These are phyloP conservation scores for Backusella mclennaniae DNA, from an alignment of 192 early-diverging fungal genomes.

Conservation along the genomic window DNA sequence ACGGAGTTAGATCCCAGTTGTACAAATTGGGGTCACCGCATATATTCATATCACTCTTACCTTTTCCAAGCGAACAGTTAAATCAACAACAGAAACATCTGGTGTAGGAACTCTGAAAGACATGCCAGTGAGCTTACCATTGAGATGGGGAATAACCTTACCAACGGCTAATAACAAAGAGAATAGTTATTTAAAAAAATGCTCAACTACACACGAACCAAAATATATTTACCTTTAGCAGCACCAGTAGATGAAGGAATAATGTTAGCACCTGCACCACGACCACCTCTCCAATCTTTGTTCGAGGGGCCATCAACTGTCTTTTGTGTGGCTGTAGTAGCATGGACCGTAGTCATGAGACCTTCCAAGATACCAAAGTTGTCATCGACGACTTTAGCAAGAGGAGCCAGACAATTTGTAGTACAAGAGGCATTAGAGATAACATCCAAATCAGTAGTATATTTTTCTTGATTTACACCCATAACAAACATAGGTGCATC, in stretches of 20 bases:
- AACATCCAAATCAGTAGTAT: slow-evolving; percentile 77
- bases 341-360: slow-evolving; percentile 97
- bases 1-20: background rate
- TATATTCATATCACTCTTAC: background rate
- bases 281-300: slow-evolving; percentile 95
- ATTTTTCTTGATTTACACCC: slow-evolving; percentile 93
- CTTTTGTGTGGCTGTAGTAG: slow-evolving; percentile 98
- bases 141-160: slow-evolving; percentile 90
- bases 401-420: slow-evolving; percentile 97
- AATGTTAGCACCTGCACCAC: slow-evolving; percentile 90
- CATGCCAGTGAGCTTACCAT: slow-evolving; percentile 97
- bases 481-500: slow-evolving; percentile 97
- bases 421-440: slow-evolving; percentile 99
- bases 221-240: slow-evolving; percentile 61
- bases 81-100: slow-evolving; percentile 96
- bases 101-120: slow-evolving; percentile 92
- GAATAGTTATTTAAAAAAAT: background rate
- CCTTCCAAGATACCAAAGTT: slow-evolving; percentile 94
- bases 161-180: slow-evolving; percentile 66
- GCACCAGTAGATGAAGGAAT: slow-evolving; percentile 97
- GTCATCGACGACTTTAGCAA: slow-evolving; percentile 94
- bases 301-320: slow-evolving; percentile 95
- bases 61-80: slow-evolving; percentile 90
- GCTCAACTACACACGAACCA: background rate
- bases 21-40: background rate